Evolutionary conservation across 768 basidiomycete species (phyloP), one percentile per base, ranked within the genome.

Genomic region (Tylopilus sp.): DNA sequence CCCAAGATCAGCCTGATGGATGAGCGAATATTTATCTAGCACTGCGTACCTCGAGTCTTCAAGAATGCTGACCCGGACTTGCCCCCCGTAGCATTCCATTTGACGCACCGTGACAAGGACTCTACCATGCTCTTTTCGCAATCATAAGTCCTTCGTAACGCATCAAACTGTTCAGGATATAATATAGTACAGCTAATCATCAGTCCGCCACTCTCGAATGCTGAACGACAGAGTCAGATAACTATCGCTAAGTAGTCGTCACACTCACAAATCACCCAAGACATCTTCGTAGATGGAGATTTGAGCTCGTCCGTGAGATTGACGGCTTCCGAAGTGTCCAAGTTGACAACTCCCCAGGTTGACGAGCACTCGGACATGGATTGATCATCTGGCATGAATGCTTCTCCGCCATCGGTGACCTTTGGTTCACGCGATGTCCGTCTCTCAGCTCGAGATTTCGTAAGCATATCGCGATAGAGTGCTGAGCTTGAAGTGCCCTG

Each of bases 11-110:
- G 26, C 33, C 45, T 44, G 36, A 17, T 14, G 14, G 19, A 3
- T 12, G 12, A 28, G 16, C 10, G n/a, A 31, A 45, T 38, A 46
- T n/a, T n/a, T n/a, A n/a, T n/a, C n/a, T n/a, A n/a, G n/a, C n/a
- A n/a, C n/a, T n/a, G n/a, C 76, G 36, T 54, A 92, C 95, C 95
- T 76, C 85, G 78, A 16, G 96, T 98, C 72, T 98, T 98, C 60
- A 98, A 72, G 72, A 99, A 98, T 0, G 92, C 94, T 5, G 93
- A 97, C 13, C 96, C 95, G 11, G 93, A 97, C 68, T 98, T 98
- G 9, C 97, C 97, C 22, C 97, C 97, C 51, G 82, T 87, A 1
- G 92, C 86, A 63, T 98, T 87, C 91, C 95, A 99, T 67, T 96
- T 96, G 57, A 96, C 82, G 67, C 97, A 99, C 25, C 96, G 78